phyloP scores from a whole-genome alignment of 2,329 filamentous ascomycete species.

The Curvularia sp. region DNA sequence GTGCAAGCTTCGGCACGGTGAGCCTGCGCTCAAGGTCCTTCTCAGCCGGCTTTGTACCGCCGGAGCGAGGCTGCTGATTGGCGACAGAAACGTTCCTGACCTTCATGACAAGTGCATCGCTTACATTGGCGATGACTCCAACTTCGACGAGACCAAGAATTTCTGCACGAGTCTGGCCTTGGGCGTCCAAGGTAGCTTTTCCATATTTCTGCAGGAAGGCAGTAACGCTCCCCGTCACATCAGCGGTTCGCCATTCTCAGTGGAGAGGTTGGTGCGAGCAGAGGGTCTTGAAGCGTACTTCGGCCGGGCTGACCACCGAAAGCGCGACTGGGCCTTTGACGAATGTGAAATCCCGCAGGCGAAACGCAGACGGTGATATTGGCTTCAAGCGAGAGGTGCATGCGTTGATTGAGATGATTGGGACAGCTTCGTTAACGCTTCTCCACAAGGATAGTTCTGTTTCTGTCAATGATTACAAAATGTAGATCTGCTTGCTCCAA shows the following conservation, averaged over 20 bases:
- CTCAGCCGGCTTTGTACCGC: background rate
- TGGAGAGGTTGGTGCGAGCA: background rate
- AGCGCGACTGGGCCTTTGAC: constrained; percentile 1
- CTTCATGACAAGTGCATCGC: background rate
- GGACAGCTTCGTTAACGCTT: background rate
- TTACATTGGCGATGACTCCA: background rate
- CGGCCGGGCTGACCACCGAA: background rate
- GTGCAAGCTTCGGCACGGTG: constrained; percentile 1
- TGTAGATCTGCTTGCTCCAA: no score
- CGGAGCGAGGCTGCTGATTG: background rate
- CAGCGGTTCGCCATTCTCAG: background rate
- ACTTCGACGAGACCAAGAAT: background rate
- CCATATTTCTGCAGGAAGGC: background rate
- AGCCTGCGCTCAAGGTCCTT: constrained; percentile 2
- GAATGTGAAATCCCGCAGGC: background rate
- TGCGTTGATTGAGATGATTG: background rate
- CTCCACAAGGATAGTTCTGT: no score
- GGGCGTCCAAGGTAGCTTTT: background rate
- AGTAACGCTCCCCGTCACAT: constrained; percentile 1
- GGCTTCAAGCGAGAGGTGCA: no score
- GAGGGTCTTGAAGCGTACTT: constrained; percentile 3
- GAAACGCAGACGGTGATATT: constrained; percentile 1
- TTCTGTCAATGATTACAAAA: no score
- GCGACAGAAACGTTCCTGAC: background rate
- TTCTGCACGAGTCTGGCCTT: background rate